Base-by-base conservation (phyloP, 2,329 filamentous ascomycete genomes). In the Diaporthe longicolla region DNA sequence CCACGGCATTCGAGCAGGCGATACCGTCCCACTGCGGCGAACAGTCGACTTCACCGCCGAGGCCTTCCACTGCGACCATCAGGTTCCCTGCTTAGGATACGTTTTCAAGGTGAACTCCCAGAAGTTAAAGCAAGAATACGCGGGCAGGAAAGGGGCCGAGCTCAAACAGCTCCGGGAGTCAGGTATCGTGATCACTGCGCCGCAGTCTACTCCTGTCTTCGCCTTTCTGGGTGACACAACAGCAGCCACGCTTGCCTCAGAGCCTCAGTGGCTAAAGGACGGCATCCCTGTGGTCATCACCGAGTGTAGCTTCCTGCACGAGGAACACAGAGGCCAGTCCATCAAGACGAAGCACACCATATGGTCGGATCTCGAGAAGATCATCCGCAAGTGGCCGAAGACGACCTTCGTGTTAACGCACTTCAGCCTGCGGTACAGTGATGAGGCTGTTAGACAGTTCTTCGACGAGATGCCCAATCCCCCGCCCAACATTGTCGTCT, bases 211-310 rank as follows among this genome's bases (percentile, higher is more conserved):
- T 8, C 83, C 85, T 50, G 81, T 87, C 1, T 86, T 88, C 63
- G 86, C 86, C 15, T 88, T 88, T 70, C 78, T 88, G 5, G 86
- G 86, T 8, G 86, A 88, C 77, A 86, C 85, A 0, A 87, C 86
- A 2, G 81, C 84, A 6, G 77, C 78, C 21, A 83, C 82, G 5
- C 79, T 88, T 10, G 83, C 82, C 15, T 77, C 78, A 0, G 84
- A 79, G 69, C 85, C 85, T 0, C 75, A 78, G 32, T 87, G 86
- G 85, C 74, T 88, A 37, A 66, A 73, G 3, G 77, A 79, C 0
- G 84, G 80, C 0, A 82, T 87, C 19, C 81, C 83, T 9, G 85
- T 87, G 7, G 85, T 88, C 69, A 85, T 88, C 50, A 87, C 85
- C 0, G 86, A 88, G 78, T 88, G 86, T 77, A 87, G 85, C 72